These are phyloP conservation scores for Hansenula lynferdii DNA, from an alignment of 1,139 yeast genomes.

Conservation along the genomic window DNA sequence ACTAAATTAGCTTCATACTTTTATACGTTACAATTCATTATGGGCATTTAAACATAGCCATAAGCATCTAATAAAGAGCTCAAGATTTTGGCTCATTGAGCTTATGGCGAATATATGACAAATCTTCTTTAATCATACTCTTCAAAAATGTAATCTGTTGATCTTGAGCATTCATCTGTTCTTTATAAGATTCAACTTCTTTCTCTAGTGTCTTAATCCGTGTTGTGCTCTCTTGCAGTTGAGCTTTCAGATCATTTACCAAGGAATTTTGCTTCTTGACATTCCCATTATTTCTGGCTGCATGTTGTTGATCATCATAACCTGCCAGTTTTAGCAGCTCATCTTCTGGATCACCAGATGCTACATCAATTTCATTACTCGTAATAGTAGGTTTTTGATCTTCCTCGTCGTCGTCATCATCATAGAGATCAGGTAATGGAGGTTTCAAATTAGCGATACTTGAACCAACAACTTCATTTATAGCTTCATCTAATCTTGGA, in stretches of 20 bases:
- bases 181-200: conserved; percentile 5
- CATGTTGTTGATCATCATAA: conserved; percentile 4
- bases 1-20: too few relatives aligned
- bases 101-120: conserved; percentile 17
- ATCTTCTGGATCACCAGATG: conserved; percentile 7
- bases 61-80: too few relatives aligned
- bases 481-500: conserved; percentile 13
- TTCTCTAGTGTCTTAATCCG: conserved; percentile 2
- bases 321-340: conserved; percentile 17
- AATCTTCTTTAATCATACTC: conserved; percentile 19
- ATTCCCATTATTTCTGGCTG: conserved; percentile 7
- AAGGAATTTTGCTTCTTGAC: neutral
- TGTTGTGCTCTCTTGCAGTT: conserved; percentile 4
- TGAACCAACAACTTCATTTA: conserved; percentile 11
- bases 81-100: conserved; percentile 7
- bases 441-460: conserved; percentile 3
- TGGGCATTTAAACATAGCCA: neutral
- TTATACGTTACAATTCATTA: neutral
- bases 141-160: conserved; percentile 19
- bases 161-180: conserved; percentile 11
- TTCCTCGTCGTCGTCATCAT: conserved; percentile 3
- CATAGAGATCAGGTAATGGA: neutral
- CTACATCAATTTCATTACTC: neutral
- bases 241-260: neutral
- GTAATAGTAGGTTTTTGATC: neutral